Evolutionary conservation across 805 yeast species (phyloP).

Genomic region (Helenozyma rhizophorensis): DNA sequence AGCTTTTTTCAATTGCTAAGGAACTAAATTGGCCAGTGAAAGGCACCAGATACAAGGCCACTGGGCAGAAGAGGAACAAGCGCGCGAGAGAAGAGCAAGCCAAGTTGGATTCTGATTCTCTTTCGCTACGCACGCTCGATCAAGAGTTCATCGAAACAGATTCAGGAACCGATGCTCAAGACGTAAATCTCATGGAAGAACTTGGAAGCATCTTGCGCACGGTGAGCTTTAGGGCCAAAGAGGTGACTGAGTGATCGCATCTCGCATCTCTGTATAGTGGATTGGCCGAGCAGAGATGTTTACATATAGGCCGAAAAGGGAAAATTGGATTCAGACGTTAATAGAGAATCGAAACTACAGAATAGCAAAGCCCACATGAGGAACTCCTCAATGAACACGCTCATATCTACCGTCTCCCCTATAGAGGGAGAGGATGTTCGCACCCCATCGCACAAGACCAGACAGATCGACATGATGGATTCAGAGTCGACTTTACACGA

Average conservation of each 20-base stretch:
- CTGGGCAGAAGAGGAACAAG: constrained; percentile 20
- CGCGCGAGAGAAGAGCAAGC: constrained; percentile 9
- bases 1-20: constrained; percentile 29
- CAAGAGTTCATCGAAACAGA: background rate
- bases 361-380: too few species aligned
- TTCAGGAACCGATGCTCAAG: constrained; percentile 4
- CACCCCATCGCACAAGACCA: constrained; percentile 1
- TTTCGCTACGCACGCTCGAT: background rate
- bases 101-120: constrained; percentile 3
- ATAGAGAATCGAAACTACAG: too few species aligned
- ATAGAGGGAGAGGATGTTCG: background rate
- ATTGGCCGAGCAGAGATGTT: too few species aligned
- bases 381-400: too few species aligned
- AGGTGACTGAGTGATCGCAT: too few species aligned
- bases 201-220: constrained; percentile 1
- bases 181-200: constrained; percentile 2
- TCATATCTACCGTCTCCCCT: too few species aligned
- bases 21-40: constrained; percentile 32
- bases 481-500: constrained; percentile 3
- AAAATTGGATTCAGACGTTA: too few species aligned
- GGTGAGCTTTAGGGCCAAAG: too few species aligned
- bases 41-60: constrained; percentile 29
- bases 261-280: too few species aligned
- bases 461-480: background rate
- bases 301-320: too few species aligned